A percentile compares a stretch with the other conserved stretches of the same genome.
Conservation (phyloP, 108 stramenopile genomes). For the Asterionellopsis glacialis region DNA sequence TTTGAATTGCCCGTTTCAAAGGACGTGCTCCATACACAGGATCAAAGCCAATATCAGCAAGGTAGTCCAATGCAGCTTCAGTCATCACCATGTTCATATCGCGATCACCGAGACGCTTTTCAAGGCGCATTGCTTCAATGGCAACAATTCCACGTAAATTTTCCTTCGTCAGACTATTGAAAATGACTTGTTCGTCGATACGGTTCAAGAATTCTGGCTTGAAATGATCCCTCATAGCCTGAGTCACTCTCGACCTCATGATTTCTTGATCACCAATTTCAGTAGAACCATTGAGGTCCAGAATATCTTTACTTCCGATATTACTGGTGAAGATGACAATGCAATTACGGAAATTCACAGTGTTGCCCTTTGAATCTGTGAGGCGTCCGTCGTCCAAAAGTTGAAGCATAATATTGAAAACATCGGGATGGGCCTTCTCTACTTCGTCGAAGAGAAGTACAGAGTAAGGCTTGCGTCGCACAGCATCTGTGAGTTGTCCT, state of each 20-base stretch:
- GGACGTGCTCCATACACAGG: constrained; percentile 96
- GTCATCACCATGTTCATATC: constrained; percentile 61
- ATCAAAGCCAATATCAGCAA: constrained; percentile 89
- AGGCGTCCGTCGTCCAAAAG: constrained; percentile 97
- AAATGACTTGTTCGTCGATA: constrained; percentile 94
- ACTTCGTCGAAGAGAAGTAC: constrained; percentile 97
- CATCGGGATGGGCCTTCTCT: constrained; percentile 98
- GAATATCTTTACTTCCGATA: constrained; percentile 89
- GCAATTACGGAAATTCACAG: constrained; percentile 94
- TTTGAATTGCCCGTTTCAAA: constrained; percentile 92
- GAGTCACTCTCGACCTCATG: constrained; percentile 59
- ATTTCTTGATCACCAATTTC: constrained; percentile 32
- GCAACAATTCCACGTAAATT: constrained; percentile 88
- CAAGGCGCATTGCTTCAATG: constrained; percentile 65
- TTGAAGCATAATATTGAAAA: constrained; percentile 97
- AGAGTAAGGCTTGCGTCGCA: constrained; percentile 93
- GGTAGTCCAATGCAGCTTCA: constrained; percentile 67
- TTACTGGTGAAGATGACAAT: constrained; percentile 97
- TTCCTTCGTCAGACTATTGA: constrained; percentile 84
- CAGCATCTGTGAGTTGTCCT: constrained; percentile 98
- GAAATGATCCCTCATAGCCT: constrained; percentile 84
- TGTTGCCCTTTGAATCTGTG: constrained; percentile 95
- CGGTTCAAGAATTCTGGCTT: constrained; percentile 98
- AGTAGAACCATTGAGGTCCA: constrained; percentile 58
- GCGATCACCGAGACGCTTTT: constrained; percentile 66